A percentile compares a stretch with the other conserved stretches of the same genome.
These are phyloP conservation scores for Dissophora globulifera DNA, from an alignment of 192 early-diverging fungal genomes.

Conservation along the genomic window DNA sequence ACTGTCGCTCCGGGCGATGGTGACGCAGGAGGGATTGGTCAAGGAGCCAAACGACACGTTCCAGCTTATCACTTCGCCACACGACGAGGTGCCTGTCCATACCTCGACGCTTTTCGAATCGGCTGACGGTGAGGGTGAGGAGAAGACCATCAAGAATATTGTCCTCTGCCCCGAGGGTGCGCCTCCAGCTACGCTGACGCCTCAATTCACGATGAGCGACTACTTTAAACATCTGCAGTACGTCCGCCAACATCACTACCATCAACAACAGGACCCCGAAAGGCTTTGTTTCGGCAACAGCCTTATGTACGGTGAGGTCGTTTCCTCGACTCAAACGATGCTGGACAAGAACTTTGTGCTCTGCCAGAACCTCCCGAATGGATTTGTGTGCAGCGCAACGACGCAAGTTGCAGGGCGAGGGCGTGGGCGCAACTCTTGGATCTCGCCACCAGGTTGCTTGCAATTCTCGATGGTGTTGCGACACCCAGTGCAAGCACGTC, in stretches of 20 bases:
- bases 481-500: conserved; percentile 63
- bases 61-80: conserved; percentile 31
- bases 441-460: conserved; percentile 92
- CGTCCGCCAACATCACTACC: conserved; percentile 29
- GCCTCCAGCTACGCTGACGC: conserved; percentile 61
- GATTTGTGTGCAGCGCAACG: conserved; percentile 83
- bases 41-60: conserved; percentile 56
- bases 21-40: conserved; percentile 27
- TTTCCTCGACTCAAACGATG: conserved; percentile 92
- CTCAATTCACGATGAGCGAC: conserved; percentile 66
- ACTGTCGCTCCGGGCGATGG: not conserved
- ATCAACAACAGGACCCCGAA: too few species aligned
- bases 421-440: conserved; percentile 94
- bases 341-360: conserved; percentile 89
- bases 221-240: conserved; percentile 63
- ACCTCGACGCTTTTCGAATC: conserved; percentile 36
- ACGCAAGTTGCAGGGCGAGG: conserved; percentile 88
- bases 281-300: conserved; percentile 83
- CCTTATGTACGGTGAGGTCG: conserved; percentile 82
- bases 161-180: conserved; percentile 54
- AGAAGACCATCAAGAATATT: conserved; percentile 56
- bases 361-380: conserved; percentile 74
- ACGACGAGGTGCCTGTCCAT: conserved; percentile 19
- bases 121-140: conserved; percentile 38
- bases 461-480: conserved; percentile 85